A percentile compares a stretch with the other conserved stretches of the same genome.
Conservation (phyloP, 306 rosid species). For the Cyclanthera cordifolia region DNA sequence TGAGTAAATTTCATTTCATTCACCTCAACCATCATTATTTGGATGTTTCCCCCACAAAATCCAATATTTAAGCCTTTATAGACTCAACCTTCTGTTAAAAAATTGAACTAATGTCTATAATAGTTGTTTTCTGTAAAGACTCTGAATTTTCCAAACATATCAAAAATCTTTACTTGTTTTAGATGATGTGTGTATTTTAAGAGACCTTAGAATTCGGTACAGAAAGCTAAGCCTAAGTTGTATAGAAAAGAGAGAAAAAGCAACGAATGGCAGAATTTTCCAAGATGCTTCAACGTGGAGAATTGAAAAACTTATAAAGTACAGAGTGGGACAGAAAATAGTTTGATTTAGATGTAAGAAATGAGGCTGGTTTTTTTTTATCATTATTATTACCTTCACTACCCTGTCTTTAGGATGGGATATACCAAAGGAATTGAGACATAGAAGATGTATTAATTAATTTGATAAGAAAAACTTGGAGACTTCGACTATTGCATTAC, state of each 20-base stretch:
- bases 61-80: not conserved
- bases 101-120: not conserved
- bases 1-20: not conserved
- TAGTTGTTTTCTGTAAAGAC: not conserved
- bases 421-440: too few relatives aligned
- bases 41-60: not conserved
- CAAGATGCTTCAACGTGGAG: not conserved
- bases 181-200: too few relatives aligned
- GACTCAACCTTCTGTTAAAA: not conserved
- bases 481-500: too few relatives aligned
- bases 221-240: not conserved
- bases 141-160: not conserved
- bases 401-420: too few relatives aligned
- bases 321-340: not conserved
- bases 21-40: not conserved
- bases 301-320: not conserved
- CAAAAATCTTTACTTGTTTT: not conserved
- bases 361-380: too few relatives aligned
- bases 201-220: not conserved
- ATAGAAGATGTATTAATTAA: too few relatives aligned
- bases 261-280: not conserved
- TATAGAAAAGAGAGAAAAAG: not conserved
- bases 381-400: too few relatives aligned
- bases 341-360: not conserved
- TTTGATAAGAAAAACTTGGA: too few relatives aligned